Percentiles rank a stretch among this genome's conserved stretches.
Conservation (phyloP, 2,329 filamentous ascomycete species). For the Colletotrichum neosansevieriae region DNA sequence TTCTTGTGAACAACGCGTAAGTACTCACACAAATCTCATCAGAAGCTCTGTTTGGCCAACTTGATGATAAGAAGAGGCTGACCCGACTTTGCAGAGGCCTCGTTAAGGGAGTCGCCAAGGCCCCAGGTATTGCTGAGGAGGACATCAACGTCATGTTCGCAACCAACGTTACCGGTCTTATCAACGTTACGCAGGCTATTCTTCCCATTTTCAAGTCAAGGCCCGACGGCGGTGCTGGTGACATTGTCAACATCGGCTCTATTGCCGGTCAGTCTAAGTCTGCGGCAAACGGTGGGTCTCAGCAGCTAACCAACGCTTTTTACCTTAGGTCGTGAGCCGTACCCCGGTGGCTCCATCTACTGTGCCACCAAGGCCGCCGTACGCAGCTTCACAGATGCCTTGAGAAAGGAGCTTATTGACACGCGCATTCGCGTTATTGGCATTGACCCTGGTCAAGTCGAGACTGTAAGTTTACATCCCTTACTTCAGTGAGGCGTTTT, state of each 20-base stretch:
- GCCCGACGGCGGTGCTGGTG: conserved; percentile 81
- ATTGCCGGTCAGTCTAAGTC: conserved; percentile 72
- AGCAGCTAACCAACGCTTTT: not conserved
- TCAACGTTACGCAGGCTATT: conserved; percentile 96
- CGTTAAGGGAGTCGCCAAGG: conserved; percentile 88
- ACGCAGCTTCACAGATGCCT: conserved; percentile 82
- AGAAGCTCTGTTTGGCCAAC: not conserved
- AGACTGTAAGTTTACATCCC: conserved; percentile 71
- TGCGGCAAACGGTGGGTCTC: not conserved
- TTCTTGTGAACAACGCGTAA: conserved; percentile 96
- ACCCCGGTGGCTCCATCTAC: conserved; percentile 89
- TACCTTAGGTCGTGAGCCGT: conserved; percentile 81
- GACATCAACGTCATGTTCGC: conserved; percentile 90
- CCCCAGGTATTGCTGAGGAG: conserved; percentile 82
- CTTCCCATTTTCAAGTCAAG: conserved; percentile 84
- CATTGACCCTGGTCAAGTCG: conserved; percentile 91
- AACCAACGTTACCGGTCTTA: conserved; percentile 94
- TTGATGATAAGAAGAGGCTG: conserved; percentile 22
- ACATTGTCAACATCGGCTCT: conserved; percentile 95
- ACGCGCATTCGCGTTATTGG: conserved; percentile 87
- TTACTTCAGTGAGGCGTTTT: too few relatives aligned
- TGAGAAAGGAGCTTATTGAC: conserved; percentile 86
- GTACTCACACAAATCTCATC: conserved; percentile 45
- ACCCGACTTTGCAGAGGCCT: conserved; percentile 71
- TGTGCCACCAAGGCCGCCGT: conserved; percentile 94